Evolutionary conservation across 1,284 basidiomycete genomes (phyloP).

Genomic region (Pseudozyma sp.): DNA sequence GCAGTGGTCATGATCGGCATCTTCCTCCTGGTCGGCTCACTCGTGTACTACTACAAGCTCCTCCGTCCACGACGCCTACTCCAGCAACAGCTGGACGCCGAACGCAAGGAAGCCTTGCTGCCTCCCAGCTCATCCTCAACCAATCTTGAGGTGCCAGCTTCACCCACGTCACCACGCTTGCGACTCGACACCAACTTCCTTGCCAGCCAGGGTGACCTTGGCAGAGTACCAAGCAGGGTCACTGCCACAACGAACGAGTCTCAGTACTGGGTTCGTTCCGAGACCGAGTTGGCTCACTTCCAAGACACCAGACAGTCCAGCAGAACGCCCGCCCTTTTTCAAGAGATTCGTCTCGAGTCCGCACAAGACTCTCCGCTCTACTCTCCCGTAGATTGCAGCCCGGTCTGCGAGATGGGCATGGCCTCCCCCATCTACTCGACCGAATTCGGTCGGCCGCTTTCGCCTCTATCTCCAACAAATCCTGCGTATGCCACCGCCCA

Average conservation of each 20-base stretch:
- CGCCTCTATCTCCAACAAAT: constrained; percentile 19
- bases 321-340: constrained; percentile 31
- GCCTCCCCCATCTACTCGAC: constrained; percentile 11
- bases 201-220: constrained; percentile 32
- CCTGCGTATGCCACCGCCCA: constrained; percentile 18
- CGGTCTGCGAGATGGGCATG: constrained; percentile 10
- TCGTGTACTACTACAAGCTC: constrained; percentile 42
- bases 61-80: constrained; percentile 19
- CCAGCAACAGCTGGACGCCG: constrained; percentile 15
- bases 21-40: constrained; percentile 29
- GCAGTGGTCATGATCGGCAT: constrained; percentile 34
- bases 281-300: constrained; percentile 10
- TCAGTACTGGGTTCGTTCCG: constrained; percentile 37
- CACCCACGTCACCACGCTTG: constrained; percentile 14
- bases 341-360: constrained; percentile 25
- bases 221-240: constrained; percentile 35
- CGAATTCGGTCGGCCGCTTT: constrained; percentile 14
- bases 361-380: background rate
- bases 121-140: constrained; percentile 9
- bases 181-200: constrained; percentile 37
- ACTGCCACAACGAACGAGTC: constrained; percentile 39
- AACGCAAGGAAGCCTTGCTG: constrained; percentile 20
- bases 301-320: constrained; percentile 8
- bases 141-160: background rate
- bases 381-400: constrained; percentile 14